Conservation (phyloP, 2,329 filamentous ascomycete species). For the Ophiostoma australiae region DNA sequence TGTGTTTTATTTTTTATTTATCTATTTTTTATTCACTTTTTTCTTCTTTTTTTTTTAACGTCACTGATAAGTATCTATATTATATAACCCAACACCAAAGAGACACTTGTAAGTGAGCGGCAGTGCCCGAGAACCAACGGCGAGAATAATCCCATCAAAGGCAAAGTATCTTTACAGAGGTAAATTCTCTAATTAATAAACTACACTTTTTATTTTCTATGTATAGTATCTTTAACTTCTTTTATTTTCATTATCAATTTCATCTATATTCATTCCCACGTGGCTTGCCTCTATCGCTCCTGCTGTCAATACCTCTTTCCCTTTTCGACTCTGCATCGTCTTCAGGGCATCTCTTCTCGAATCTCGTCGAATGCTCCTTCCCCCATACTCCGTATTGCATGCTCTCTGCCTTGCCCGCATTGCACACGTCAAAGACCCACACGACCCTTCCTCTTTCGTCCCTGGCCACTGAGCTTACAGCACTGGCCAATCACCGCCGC, state of each 20-base stretch:
- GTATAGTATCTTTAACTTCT: not conserved
- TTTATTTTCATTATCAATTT: not conserved
- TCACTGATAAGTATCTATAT: not conserved
- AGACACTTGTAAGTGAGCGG: not conserved
- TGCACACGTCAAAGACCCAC: not conserved
- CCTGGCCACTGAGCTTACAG: not conserved
- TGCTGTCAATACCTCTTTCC: not conserved
- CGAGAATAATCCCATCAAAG: not conserved
- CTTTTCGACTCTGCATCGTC: not conserved
- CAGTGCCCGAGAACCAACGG: no score
- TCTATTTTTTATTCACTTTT: not conserved
- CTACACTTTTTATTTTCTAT: not conserved
- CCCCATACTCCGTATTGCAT: not conserved
- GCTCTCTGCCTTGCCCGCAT: not conserved
- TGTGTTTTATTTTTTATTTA: no score
- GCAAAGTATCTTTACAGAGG: not conserved
- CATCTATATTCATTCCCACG: not conserved
- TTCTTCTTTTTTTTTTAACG: not conserved
- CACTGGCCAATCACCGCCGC: slow-evolving; percentile 23
- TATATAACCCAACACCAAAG: not conserved
- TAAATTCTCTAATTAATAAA: not conserved
- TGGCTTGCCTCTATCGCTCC: not conserved
- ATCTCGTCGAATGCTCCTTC: slow-evolving; percentile 12
- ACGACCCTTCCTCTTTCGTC: not conserved
- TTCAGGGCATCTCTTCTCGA: not conserved